Evolutionary conservation across 2,329 filamentous ascomycete species (phyloP).

Genomic region (Diplodia seriata): DNA sequence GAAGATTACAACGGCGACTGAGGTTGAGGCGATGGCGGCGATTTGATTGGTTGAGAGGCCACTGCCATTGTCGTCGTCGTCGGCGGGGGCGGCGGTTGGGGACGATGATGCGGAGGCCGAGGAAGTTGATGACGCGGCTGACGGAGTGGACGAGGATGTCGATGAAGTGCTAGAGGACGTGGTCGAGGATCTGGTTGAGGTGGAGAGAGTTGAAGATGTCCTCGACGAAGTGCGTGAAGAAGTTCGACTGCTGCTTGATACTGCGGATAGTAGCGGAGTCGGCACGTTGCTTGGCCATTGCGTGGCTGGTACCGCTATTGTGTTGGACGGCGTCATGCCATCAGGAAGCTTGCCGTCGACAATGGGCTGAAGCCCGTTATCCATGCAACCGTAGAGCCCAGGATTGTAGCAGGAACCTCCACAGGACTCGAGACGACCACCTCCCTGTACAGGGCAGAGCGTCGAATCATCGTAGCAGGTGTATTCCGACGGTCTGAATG

Average conservation of each 20-base stretch:
- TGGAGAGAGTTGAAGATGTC: slow-evolving; percentile 10
- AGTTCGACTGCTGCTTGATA: neutral
- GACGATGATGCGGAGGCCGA: slow-evolving; percentile 5
- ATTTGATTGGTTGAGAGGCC: slow-evolving; percentile 42
- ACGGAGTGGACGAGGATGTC: slow-evolving; percentile 17
- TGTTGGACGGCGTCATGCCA: slow-evolving; percentile 6
- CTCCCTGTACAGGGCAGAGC: slow-evolving; percentile 21
- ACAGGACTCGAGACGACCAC: slow-evolving; percentile 19
- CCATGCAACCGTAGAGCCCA: slow-evolving; percentile 18
- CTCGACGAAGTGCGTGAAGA: neutral
- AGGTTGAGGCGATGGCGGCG: slow-evolving; percentile 45
- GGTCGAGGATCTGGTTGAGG: neutral
- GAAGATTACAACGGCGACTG: slow-evolving; percentile 44
- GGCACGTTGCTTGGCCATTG: slow-evolving; percentile 17
- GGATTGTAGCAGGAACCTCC: slow-evolving; percentile 28
- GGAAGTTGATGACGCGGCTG: neutral
- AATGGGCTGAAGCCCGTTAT: slow-evolving; percentile 16
- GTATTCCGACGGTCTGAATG: slow-evolving; percentile 24
- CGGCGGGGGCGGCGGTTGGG: slow-evolving; percentile 22
- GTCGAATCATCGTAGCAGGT: slow-evolving; percentile 25
- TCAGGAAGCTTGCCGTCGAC: slow-evolving; percentile 13
- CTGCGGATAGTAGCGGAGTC: neutral
- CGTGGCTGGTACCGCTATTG: slow-evolving; percentile 12
- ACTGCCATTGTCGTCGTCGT: slow-evolving; percentile 27
- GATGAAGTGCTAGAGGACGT: slow-evolving; percentile 19